Percentiles rank a stretch among this genome's conserved stretches.
Conservation (phyloP, 805 yeast species). For the Jamesozyma lodderae region DNA sequence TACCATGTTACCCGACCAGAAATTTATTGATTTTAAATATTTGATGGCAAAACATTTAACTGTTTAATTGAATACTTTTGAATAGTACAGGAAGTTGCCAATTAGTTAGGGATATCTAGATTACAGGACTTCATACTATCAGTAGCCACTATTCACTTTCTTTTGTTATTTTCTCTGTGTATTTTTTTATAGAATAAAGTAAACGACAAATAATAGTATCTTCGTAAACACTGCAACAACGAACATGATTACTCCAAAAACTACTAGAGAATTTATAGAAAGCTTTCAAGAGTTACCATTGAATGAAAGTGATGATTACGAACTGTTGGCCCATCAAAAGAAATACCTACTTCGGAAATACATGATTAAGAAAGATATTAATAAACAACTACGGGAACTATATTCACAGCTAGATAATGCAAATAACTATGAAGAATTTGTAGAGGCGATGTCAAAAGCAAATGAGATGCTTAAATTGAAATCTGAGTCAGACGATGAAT, state of each 20-base stretch:
- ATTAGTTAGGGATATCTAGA: too few species aligned
- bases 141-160: background rate
- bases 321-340: slow-evolving; percentile 16
- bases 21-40: too few species aligned
- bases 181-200: too few species aligned
- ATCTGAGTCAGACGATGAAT: too few species aligned
- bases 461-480: slow-evolving; percentile 17
- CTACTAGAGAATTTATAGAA: slow-evolving; percentile 10
- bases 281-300: slow-evolving; percentile 20
- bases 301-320: slow-evolving; percentile 18
- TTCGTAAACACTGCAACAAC: too few species aligned
- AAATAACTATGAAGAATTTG: slow-evolving; percentile 26
- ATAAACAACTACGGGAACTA: slow-evolving; percentile 19
- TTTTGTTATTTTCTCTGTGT: too few species aligned
- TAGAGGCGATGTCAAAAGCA: slow-evolving; percentile 21
- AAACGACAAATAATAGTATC: too few species aligned
- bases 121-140: too few species aligned
- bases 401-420: slow-evolving; percentile 24
- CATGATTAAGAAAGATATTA: slow-evolving; percentile 14
- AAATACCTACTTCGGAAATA: slow-evolving; percentile 16
- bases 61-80: too few species aligned
- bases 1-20: too few species aligned
- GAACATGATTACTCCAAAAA: slow-evolving; percentile 15
- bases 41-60: too few species aligned
- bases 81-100: too few species aligned